phyloP scores from a whole-genome alignment of 805 yeast species.

The Lachancea sp. region DNA sequence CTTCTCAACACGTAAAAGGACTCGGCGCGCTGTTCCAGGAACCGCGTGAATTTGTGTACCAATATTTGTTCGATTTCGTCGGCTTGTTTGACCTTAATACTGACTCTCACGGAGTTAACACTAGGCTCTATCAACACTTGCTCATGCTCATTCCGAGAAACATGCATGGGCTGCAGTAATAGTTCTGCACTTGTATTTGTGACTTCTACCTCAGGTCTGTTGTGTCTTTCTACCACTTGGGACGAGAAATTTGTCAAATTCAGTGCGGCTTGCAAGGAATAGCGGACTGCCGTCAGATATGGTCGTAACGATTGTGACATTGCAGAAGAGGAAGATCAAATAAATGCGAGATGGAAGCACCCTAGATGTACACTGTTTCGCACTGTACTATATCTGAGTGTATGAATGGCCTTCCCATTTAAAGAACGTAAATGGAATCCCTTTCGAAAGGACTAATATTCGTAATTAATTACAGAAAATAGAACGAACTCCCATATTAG shows the following conservation, averaged over 20 bases:
- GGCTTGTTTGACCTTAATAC: conserved; percentile 91
- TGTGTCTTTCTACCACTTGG: conserved; percentile 93
- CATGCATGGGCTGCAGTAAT: conserved; percentile 78
- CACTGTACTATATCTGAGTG: too few relatives aligned
- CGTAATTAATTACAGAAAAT: too few relatives aligned
- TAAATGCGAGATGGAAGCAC: too few relatives aligned
- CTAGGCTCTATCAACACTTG: conserved; percentile 89
- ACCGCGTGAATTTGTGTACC: conserved; percentile 91
- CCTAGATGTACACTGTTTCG: too few relatives aligned
- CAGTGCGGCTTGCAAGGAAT: conserved; percentile 87
- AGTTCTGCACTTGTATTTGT: conserved; percentile 72
- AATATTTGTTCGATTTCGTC: conserved; percentile 94
- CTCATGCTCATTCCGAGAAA: conserved; percentile 91
- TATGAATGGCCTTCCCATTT: too few relatives aligned
- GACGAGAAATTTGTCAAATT: conserved; percentile 92
- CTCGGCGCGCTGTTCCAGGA: conserved; percentile 93
- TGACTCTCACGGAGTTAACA: conserved; percentile 84
- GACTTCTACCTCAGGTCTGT: conserved; percentile 92
- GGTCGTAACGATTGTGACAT: conserved; percentile 97
- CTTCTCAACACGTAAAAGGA: conserved; percentile 87
- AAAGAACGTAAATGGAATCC: too few relatives aligned
- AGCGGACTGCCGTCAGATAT: conserved; percentile 86
- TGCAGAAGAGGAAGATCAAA: neutral
- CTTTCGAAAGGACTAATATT: too few relatives aligned
- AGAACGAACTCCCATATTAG: too few relatives aligned